Base-by-base conservation (phyloP, 306 rosid species). In the Senna tora region DNA sequence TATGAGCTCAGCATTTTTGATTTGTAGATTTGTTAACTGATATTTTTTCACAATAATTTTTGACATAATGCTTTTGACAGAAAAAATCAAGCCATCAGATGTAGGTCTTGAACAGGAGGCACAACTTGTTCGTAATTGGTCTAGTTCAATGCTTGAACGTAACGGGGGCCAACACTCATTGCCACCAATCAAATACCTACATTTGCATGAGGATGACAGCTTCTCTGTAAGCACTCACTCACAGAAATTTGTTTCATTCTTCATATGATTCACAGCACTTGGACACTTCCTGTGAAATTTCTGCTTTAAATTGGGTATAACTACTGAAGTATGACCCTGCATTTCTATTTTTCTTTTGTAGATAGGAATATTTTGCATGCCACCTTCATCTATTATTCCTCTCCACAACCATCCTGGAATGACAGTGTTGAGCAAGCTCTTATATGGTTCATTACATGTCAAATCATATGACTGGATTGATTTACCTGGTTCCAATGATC, bases 291-390 rank as follows among this genome's bases (percentile, higher is more conserved):
- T 67, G 36, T 52, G 15, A 51, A 67, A 45, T 30, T 47, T 55
- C 20, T 39, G 49, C 68, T 65, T 64, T 20, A 34, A 38, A 22
- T 76, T 42, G 42, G 64, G 28, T 68, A 25, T 32, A 65, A 16
- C 20, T 20, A 57, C 39, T 9, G 42, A 77, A 47, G 41, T 62
- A 54, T 56, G 55, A 51, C 46, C 43, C 5, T 25, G 52, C 41
- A 9, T 42, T 51, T 50, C 62, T 54, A 22, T 13, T 32, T 74
- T 9, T 75, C 12, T 68, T 82, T 56, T 73, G 77, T 84, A 93
- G 97, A 93, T 93, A 56, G 98, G 98, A 80, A 90, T 93, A 30
- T 93, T 93, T 85, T 93, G 98, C 89, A 90, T 93, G 98, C 96
- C 96, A 0, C 91, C 96, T 20, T 79, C 87, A 5, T 88, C 98